Base-by-base conservation (phyloP, 257 asterid genomes). In the Petunia axillaris region DNA sequence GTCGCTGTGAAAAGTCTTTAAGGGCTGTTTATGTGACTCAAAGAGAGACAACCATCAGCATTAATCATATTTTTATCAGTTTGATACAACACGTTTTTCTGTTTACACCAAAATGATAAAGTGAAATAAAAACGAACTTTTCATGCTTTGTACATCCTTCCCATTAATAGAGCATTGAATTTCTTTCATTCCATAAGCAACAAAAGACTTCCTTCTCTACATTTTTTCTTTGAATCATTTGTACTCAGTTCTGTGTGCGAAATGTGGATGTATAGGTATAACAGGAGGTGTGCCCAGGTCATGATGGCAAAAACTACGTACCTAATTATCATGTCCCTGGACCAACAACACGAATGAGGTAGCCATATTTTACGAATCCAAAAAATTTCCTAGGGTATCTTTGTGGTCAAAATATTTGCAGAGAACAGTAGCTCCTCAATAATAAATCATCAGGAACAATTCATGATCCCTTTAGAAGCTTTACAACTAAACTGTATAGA, bases 331-430 rank as follows among this genome's bases (percentile, higher is more conserved):
- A 60, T 60, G 39, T 25, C 4, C 25, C 40, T 60, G 13, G 25
- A 60, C 8, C 65, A 25, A 25, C 65, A 25, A 60, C 65, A 16
- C 25, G 65, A 60, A 60, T 3, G 8, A 60, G 4, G 66, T 60
- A 25, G 14, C 62, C 13, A 62, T 62, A 62, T 35, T 8, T 60
- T 62, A 62, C 15, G 35, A 62, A 35, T 6, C 67, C 67, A 35
- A 62, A 36, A 35, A 62, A 6, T 36, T 62, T 62, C 37, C 41
- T 3, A 36, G 67, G 64, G 67, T 62, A 62, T 62, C 67, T 62
- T 62, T 62, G 67, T 62, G 67, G 67, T 62, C 67, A 37, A 64
- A 64, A 64, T 64, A 64, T 37, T 64, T 37, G 44, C 36, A 2
- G 16, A 64, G 70, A 64, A 13, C 46, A 64, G 16, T 5, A 64